Conservation (phyloP, 164 flowering plant genomes). For the Buxus sempervirens region DNA sequence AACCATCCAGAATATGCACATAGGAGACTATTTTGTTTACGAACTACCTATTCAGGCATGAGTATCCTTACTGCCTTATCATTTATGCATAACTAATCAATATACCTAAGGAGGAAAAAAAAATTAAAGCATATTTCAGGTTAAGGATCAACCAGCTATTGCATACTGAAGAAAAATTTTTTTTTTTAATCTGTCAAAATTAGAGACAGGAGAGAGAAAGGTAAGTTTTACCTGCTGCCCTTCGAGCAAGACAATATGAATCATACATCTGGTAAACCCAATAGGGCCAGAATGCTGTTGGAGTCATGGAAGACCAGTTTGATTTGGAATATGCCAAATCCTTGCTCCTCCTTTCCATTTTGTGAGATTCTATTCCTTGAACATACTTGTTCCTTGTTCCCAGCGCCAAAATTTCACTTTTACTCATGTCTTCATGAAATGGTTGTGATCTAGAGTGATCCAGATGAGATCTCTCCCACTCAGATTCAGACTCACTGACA, state of each 20-base stretch:
- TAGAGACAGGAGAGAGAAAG: conserved; percentile 8
- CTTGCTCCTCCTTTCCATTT: conserved; percentile 21
- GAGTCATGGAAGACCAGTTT: conserved; percentile 30
- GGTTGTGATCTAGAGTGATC: conserved; percentile 17
- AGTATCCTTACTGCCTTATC: too few species aligned
- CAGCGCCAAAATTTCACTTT: not conserved
- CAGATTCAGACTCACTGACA: conserved; percentile 27
- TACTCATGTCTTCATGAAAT: not conserved
- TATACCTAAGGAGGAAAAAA: too few species aligned
- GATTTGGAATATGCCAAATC: conserved; percentile 17
- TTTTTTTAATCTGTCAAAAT: not conserved
- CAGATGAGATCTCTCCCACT: conserved; percentile 19
- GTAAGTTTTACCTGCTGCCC: conserved; percentile 79
- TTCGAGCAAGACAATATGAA: conserved; percentile 75
- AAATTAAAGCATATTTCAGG: too few species aligned
- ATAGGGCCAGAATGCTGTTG: conserved; percentile 77
- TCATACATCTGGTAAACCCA: conserved; percentile 97
- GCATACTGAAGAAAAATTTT: too few species aligned
- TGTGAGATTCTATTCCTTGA: conserved; percentile 18
- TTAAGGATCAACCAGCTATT: too few species aligned
- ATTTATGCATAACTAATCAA: too few species aligned
- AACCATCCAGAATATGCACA: too few species aligned
- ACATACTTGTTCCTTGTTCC: conserved; percentile 13
- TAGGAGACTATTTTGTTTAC: too few species aligned
- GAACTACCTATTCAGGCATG: too few species aligned